Evolutionary conservation across 495 filamentous ascomycete genomes (phyloP), one percentile per base, ranked within the genome.

Genomic region (Penicillium dipodomyicola): DNA sequence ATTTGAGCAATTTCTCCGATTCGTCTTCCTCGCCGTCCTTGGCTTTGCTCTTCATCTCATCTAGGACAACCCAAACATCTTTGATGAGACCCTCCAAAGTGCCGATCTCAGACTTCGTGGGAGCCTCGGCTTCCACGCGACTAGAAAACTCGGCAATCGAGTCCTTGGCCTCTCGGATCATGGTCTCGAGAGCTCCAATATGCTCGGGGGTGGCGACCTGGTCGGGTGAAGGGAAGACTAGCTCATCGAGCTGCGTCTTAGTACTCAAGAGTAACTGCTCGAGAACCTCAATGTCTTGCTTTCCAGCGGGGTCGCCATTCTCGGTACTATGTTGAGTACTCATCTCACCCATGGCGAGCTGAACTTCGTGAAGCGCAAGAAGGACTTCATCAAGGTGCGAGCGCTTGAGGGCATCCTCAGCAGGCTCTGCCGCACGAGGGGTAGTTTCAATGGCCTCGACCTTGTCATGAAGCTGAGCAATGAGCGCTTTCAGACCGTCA

Each of bases 251-350:
- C 47, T 87, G 85, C 10, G 86, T 81, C 62, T 95, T 96, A 19
- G 89, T 90, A 65, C 91, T 92, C 46, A 86, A 82, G 22, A 97
- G 81, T 44, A 97, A 80, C 0, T 86, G 91, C 68, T 96, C 91
- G 53, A 97, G 91, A n/a, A 87, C 89, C 56, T 91, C 84, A 3
- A 88, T 88, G 61, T 96, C 91, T 56, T 93, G 88, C 65, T 82
- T 85, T 23, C 78, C 80, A 22, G 84, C 84, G 37, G 50, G 77
- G 63, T 52, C 72, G 57, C 64, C 67, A 35, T 76, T 66, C 14
- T 68, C 62, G 8, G 49, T 69, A 41, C 59, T 75, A 5, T 20
- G 12, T 33, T 43, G 50, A 43, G 70, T 60, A 37, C 71, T 67
- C 25, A 84, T 65, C 6, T 74, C 74, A 4, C 72, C 65, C 10